These are phyloP conservation scores for Myochromella boudieri DNA, from an alignment of 768 basidiomycete genomes.

Conservation along the genomic window DNA sequence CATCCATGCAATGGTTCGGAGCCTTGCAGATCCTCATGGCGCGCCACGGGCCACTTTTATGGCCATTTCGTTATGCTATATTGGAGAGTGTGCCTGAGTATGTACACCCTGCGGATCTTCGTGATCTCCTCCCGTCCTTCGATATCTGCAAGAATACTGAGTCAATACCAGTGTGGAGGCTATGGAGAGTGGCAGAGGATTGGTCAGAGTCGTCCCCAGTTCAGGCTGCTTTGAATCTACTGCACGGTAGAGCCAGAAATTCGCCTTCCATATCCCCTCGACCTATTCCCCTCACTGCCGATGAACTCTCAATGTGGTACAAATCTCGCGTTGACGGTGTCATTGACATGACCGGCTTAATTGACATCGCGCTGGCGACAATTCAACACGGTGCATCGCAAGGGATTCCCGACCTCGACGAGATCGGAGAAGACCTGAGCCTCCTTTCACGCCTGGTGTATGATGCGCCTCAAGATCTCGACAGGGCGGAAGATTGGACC, in stretches of 20 bases:
- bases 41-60: conserved; percentile 57
- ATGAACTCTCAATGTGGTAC: conserved; percentile 76
- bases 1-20: conserved; percentile 56
- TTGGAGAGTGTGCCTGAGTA: conserved; percentile 77
- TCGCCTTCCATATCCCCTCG: conserved; percentile 9
- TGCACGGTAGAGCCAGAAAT: not conserved
- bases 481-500: conserved; percentile 66
- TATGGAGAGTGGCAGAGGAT: conserved; percentile 57
- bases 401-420: conserved; percentile 76
- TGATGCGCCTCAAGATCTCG: conserved; percentile 57
- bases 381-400: conserved; percentile 86
- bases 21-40: conserved; percentile 59
- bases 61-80: conserved; percentile 69
- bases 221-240: conserved; percentile 36
- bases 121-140: conserved; percentile 61
- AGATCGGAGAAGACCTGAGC: conserved; percentile 88
- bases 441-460: conserved; percentile 87
- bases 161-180: conserved; percentile 22
- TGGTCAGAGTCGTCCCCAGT: conserved; percentile 55
- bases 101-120: conserved; percentile 60
- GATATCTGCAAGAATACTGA: conserved; percentile 51
- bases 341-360: conserved; percentile 66
- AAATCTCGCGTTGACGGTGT: conserved; percentile 58
- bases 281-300: conserved; percentile 38
- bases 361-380: conserved; percentile 75